Evolutionary conservation across 2,329 filamentous ascomycete species (phyloP), one percentile per base, ranked within the genome.

Genomic region (Boeremia exigua): DNA sequence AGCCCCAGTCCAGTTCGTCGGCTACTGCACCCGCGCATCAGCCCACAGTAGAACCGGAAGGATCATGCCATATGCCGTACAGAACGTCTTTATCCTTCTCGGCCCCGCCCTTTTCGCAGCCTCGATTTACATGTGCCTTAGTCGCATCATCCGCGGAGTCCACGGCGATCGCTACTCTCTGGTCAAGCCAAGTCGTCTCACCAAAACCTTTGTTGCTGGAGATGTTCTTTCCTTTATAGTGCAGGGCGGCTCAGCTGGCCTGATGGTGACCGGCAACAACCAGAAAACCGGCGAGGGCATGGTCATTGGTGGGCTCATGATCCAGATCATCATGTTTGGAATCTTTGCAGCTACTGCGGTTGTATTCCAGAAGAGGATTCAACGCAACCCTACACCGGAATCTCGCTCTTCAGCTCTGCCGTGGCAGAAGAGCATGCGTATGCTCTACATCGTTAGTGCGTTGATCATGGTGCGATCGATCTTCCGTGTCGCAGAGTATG

Each of bases 401-500:
- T 39, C 37, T 6, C 42, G 27, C 34, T 42, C 25, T 30, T 48
- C 47, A 17, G 19, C 36, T 15, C 15, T 61, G 14, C 58, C 58
- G 6, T 68, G 62, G 60, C 61, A 66, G 54, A 68, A 71, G 48
- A 72, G 75, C 48, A 66, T 83, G 63, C 44, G 63, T 4, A 72
- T 72, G 1, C 71, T 84, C 25, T 83, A 82, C 61, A 39, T 67
- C 4, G 71, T 75, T 39, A 79, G 74, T 59, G 58, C 66, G 1
- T 63, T 83, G 17, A 83, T 84, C 64, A 69, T 84, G 60, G 44
- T 82, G 10, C 74, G 82, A 40, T 78, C 70, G 9, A 58, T 82
- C 2, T 81, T 82, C 45, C 75, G 82, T 33, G 70, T 82, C 17
- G 62, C 77, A 9, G 81, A 84, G 66, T 84, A 80, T 51, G 61